phyloP scores from a whole-genome alignment of 768 basidiomycete species.

The Russula emetica region DNA sequence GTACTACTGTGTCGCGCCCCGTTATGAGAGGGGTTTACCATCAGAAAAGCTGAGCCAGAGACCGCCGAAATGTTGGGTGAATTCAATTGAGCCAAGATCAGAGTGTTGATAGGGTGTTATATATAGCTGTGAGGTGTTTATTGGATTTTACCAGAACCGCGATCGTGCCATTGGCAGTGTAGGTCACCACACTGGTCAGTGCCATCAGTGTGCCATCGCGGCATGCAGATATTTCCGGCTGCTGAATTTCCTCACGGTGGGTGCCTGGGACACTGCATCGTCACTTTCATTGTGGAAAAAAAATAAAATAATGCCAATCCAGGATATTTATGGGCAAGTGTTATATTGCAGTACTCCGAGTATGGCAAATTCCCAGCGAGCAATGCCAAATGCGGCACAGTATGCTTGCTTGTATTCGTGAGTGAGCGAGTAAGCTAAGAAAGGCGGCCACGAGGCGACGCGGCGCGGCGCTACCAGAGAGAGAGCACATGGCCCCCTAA shows the following conservation, averaged over 20 bases:
- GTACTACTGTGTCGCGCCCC: too few relatives aligned
- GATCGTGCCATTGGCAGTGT: too few relatives aligned
- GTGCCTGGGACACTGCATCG: conserved; percentile 7
- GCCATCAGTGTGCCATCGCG: background rate
- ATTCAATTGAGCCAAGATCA: background rate
- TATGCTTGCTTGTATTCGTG: too few relatives aligned
- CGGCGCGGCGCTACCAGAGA: background rate
- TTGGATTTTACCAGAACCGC: background rate
- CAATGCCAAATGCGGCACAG: background rate
- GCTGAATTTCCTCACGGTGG: background rate
- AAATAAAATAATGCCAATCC: background rate
- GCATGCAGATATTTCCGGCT: background rate
- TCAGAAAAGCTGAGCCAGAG: background rate
- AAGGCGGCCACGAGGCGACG: background rate
- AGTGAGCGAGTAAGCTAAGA: too few relatives aligned
- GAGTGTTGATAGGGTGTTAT: too few relatives aligned
- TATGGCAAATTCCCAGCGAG: background rate
- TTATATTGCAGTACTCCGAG: background rate
- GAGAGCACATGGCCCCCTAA: background rate
- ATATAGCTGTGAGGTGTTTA: background rate
- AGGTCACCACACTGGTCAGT: too few relatives aligned
- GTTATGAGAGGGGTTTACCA: background rate
- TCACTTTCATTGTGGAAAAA: too few relatives aligned
- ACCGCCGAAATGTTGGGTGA: background rate
- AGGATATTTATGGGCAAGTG: background rate